Evolutionary conservation across 352 stramenopile species (phyloP).

Genomic region (Phytophthora foliorum): DNA sequence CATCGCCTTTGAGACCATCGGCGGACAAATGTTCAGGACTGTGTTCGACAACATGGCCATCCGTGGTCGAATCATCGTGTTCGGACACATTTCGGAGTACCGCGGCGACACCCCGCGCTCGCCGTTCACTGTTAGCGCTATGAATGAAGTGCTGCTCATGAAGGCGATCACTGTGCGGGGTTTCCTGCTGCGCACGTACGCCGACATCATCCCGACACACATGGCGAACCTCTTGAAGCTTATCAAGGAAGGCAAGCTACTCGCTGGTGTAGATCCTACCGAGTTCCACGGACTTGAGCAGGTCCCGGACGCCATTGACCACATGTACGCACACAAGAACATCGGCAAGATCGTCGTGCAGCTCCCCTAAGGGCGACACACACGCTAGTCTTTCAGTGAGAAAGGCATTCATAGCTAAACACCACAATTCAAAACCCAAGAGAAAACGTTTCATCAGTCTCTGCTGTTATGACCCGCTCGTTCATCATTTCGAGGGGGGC

Average conservation of each 20-base stretch:
- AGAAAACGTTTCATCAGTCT: too few relatives aligned
- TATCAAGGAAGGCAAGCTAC: constrained; percentile 57
- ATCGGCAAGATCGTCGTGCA: constrained; percentile 83
- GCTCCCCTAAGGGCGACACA: constrained; percentile 34
- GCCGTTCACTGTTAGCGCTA: constrained; percentile 33
- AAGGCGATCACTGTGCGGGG: constrained; percentile 53
- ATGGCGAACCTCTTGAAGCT: constrained; percentile 58
- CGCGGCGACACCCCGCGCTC: constrained; percentile 31
- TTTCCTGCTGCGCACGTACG: constrained; percentile 51
- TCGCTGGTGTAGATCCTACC: constrained; percentile 49
- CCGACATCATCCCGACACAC: constrained; percentile 45
- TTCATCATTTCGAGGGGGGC: too few relatives aligned
- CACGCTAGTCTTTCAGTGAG: not conserved
- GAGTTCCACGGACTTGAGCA: constrained; percentile 59
- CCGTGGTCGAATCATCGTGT: constrained; percentile 53
- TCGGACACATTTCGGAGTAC: constrained; percentile 56
- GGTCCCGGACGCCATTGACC: constrained; percentile 59
- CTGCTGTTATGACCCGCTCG: too few relatives aligned
- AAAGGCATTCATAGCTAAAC: not conserved
- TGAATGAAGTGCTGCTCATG: constrained; percentile 41
- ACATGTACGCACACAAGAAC: constrained; percentile 76
- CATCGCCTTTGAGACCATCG: constrained; percentile 43
- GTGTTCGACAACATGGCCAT: constrained; percentile 56
- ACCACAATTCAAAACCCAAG: too few relatives aligned
- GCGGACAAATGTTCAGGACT: constrained; percentile 47